phyloP scores from a whole-genome alignment of 257 asterid genomes.

The Fraxinus pennsylvanica region DNA sequence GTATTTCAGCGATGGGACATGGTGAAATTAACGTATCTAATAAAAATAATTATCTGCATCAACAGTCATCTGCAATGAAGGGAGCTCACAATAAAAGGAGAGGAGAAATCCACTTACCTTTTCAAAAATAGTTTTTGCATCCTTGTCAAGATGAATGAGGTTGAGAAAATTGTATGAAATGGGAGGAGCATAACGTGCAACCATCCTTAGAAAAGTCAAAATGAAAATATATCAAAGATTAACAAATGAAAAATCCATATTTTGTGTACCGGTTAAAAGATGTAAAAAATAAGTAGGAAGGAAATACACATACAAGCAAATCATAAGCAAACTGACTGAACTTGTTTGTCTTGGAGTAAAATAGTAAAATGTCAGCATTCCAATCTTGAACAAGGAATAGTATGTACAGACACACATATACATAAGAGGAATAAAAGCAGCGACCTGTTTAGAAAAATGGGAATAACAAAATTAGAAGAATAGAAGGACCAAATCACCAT shows the following conservation, averaged over 20 bases:
- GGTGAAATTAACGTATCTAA: neutral
- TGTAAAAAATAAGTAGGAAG: constrained; percentile 4
- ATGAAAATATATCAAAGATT: constrained; percentile 15
- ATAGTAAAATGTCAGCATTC: constrained; percentile 79
- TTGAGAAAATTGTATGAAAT: constrained; percentile 83
- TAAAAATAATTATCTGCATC: neutral
- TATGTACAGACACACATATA: constrained; percentile 93
- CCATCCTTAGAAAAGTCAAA: constrained; percentile 52
- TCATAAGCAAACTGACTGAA: constrained; percentile 90
- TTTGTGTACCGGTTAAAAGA: neutral
- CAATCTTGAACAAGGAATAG: constrained; percentile 75
- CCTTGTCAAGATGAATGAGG: constrained; percentile 59
- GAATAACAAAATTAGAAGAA: constrained; percentile 8
- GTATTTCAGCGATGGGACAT: neutral
- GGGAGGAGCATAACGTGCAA: constrained; percentile 84
- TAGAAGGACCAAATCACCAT: neutral
- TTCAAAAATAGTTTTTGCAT: constrained; percentile 65
- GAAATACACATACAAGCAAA: constrained; percentile 72
- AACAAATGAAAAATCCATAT: constrained; percentile 11
- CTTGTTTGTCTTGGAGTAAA: constrained; percentile 82
- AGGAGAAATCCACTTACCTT: constrained; percentile 38
- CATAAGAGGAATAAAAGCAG: constrained; percentile 72
- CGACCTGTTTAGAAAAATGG: constrained; percentile 45
- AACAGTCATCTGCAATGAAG: neutral
- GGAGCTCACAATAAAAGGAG: neutral